Evolutionary conservation across 1,284 basidiomycete species (phyloP).

Genomic region (Pseudozyma sp.): DNA sequence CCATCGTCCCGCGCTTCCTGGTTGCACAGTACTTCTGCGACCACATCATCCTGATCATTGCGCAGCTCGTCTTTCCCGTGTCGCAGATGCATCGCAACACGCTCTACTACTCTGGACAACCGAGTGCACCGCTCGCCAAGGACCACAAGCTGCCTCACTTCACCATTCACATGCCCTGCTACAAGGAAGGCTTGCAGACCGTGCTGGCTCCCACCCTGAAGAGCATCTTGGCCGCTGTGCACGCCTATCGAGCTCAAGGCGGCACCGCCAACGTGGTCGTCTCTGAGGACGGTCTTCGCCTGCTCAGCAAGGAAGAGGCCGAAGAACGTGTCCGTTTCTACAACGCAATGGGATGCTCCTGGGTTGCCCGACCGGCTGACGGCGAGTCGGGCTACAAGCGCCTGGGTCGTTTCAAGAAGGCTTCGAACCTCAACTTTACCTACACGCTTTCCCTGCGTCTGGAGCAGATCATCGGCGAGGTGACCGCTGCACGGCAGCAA

Average conservation of each 20-base stretch:
- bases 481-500: neutral
- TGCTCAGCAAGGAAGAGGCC: neutral
- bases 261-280: constrained; percentile 1
- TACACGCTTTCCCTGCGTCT: constrained; percentile 78
- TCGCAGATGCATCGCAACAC: neutral
- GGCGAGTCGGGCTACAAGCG: constrained; percentile 77
- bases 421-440: constrained; percentile 88
- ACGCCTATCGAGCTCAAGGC: neutral
- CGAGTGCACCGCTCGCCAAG: neutral
- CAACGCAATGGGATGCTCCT: constrained; percentile 74
- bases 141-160: constrained; percentile 2
- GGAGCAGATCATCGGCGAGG: constrained; percentile 76
- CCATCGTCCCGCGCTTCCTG: constrained; percentile 1
- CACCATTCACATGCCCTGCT: constrained; percentile 5
- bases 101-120: constrained; percentile 1
- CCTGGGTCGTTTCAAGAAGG: constrained; percentile 88
- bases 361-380: constrained; percentile 79
- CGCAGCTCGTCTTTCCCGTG: neutral
- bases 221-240: neutral
- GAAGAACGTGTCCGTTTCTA: constrained; percentile 7
- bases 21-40: constrained; percentile 2
- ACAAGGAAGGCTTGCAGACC: constrained; percentile 1
- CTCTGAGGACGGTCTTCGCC: constrained; percentile 1
- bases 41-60: neutral
- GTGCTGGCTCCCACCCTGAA: constrained; percentile 1